phyloP scores from a whole-genome alignment of 345 rosid genomes.

The Dimocarpus longan region DNA sequence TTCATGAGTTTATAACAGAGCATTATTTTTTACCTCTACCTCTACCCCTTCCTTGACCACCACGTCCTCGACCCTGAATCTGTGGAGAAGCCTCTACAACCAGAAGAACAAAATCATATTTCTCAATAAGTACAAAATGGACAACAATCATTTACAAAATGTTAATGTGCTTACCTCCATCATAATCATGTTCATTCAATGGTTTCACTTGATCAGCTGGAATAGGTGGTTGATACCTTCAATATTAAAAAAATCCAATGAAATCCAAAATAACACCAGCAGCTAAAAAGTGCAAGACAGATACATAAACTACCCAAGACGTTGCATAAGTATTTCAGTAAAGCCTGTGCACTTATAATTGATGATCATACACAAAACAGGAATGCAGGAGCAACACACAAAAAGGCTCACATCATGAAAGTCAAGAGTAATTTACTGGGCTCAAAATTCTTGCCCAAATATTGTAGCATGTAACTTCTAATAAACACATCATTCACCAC shows the following conservation, averaged over 20 bases:
- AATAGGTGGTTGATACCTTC: slow-evolving; percentile 40
- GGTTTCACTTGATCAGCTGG: slow-evolving; percentile 42
- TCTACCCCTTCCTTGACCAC: slow-evolving; percentile 26
- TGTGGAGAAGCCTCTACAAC: slow-evolving; percentile 28
- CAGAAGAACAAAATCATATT: slow-evolving; percentile 8
- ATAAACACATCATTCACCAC: too few species aligned
- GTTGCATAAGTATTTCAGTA: neutral
- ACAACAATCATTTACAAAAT: neutral
- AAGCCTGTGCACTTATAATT: neutral
- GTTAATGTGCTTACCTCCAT: slow-evolving; percentile 28
- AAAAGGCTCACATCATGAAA: neutral
- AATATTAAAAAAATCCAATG: neutral
- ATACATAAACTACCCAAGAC: neutral
- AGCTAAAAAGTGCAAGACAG: neutral
- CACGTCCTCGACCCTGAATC: slow-evolving; percentile 20
- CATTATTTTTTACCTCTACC: slow-evolving; percentile 25
- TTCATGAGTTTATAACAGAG: neutral
- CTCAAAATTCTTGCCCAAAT: neutral
- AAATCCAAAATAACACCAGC: neutral
- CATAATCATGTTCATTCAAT: slow-evolving; percentile 27
- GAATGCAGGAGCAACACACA: neutral
- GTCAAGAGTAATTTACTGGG: neutral
- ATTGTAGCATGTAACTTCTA: neutral
- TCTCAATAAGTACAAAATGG: neutral
- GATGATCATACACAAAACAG: neutral